phyloP scores from a whole-genome alignment of 306 rosid species.

The Dryas drummondii region DNA sequence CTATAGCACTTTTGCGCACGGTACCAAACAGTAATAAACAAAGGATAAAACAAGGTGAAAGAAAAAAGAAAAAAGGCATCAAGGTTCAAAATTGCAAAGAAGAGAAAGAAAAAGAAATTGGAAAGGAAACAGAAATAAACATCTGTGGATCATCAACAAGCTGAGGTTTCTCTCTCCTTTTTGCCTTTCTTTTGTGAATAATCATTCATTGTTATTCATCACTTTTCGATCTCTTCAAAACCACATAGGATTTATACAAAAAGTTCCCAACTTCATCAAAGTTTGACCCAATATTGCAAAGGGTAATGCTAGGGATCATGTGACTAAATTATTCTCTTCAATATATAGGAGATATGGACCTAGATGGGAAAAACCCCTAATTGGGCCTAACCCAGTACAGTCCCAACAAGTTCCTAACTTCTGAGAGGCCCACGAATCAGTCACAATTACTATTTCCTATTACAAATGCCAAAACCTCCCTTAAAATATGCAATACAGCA shows the following conservation, averaged over 20 bases:
- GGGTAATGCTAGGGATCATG: no score
- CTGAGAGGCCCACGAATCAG: no score
- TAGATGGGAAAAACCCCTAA: neutral
- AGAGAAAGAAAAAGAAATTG: neutral
- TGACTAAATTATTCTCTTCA: conserved; percentile 2
- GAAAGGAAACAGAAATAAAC: neutral
- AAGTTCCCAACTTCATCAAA: neutral
- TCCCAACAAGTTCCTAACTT: no score
- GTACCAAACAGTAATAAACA: conserved; percentile 13
- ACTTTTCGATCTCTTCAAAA: neutral
- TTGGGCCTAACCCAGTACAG: neutral
- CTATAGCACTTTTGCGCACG: neutral
- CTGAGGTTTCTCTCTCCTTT: neutral
- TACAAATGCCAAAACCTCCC: no score
- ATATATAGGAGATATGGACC: neutral
- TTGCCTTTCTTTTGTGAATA: neutral
- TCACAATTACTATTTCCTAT: no score
- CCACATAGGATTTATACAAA: neutral
- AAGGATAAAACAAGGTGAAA: conserved; percentile 2
- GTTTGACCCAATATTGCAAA: neutral
- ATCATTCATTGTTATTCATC: neutral
- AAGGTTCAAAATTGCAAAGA: conserved; percentile 7
- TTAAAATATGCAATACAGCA: no score
- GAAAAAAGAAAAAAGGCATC: neutral
- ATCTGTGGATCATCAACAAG: neutral